Evolutionary conservation across 2,329 filamentous ascomycete genomes (phyloP), one percentile per base, ranked within the genome.

Genomic region (Alternaria infectoria): DNA sequence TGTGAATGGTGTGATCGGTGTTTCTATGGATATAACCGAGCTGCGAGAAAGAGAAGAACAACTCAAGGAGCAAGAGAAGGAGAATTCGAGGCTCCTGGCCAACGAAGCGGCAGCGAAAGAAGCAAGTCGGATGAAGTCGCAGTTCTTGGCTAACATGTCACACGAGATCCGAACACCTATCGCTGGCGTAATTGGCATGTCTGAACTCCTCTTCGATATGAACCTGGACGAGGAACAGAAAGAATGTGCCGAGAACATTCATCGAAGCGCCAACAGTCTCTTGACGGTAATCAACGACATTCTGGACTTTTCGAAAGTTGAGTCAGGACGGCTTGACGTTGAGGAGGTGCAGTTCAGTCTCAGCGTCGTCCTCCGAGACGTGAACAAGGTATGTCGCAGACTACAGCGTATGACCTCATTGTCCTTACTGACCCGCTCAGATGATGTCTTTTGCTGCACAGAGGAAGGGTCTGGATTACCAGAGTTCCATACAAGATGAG

Each of bases 241-340:
- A 61, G 91, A 93, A 60, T 92, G 89, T 65, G 89, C 91, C 3
- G 90, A 93, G 68, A 93, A 93, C 65, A 92, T 95, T 7, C 89
- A 92, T 71, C 86, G 90, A 55, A 94, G 91, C 6, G 92, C 91
- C 0, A 93, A 95, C 67, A 93, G 91, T 2, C 82, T 97, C 3
- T 83, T 97, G 19, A 95, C 92, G 0, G 91, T 97, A 44, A 96
- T 97, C 79, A 96, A 97, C 73, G 93, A 97, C 72, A 96, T 96
- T 59, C 83, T 97, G 2, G 93, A 96, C 79, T 94, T 96, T 76
- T 96, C 92, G 5, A 96, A 96, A 77, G 90, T 93, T 2, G 92
- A 94, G 75, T 92, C 90, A 9, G 91, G 92, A 4, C 85, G 90
- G 8, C 80, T 94, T 19, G 91, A 93, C 66, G 90, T 94, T 44